Conservation (phyloP, 805 yeast genomes). For the Starmerella floricola region DNA sequence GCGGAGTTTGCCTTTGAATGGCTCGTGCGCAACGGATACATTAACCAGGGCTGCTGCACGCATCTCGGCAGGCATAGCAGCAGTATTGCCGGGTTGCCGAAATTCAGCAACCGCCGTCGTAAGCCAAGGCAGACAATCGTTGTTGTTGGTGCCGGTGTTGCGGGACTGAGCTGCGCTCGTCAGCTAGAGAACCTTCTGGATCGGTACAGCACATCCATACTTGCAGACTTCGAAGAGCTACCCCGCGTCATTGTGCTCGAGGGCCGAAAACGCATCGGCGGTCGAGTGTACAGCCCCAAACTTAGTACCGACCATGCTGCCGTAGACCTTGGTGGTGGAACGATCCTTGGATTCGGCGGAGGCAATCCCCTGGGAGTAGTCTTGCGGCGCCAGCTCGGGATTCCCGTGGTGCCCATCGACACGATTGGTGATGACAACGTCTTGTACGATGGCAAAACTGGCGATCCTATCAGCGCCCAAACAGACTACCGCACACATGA, state of each 20-base stretch:
- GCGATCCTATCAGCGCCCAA: conserved; percentile 25
- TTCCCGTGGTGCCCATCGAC: conserved; percentile 30
- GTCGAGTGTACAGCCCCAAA: conserved; percentile 31
- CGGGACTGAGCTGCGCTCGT: conserved; percentile 93
- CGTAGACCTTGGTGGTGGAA: conserved; percentile 34
- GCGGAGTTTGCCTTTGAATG: conserved; percentile 36
- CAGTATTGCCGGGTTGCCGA: conserved; percentile 14
- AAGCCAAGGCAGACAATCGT: conserved; percentile 40
- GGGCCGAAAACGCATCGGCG: conserved; percentile 34
- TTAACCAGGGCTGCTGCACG: conserved; percentile 32
- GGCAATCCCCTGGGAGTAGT: conserved; percentile 35
- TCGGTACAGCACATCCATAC: conserved; percentile 25
- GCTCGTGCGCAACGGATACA: conserved; percentile 33
- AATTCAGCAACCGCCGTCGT: conserved; percentile 17
- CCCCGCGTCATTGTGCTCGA: conserved; percentile 33
- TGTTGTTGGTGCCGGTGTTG: conserved; percentile 91
- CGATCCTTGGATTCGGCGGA: conserved; percentile 32
- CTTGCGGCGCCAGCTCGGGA: conserved; percentile 32
- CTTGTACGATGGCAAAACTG: conserved; percentile 28
- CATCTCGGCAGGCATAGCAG: conserved; percentile 6
- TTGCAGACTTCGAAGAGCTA: conserved; percentile 30
- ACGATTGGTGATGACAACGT: conserved; percentile 23
- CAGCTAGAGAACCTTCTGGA: conserved; percentile 62
- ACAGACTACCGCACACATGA: conserved; percentile 28
- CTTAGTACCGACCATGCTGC: conserved; percentile 17